Evolutionary conservation across 495 filamentous ascomycete species (phyloP).

Genomic region (Talaromyces nanjingensis): DNA sequence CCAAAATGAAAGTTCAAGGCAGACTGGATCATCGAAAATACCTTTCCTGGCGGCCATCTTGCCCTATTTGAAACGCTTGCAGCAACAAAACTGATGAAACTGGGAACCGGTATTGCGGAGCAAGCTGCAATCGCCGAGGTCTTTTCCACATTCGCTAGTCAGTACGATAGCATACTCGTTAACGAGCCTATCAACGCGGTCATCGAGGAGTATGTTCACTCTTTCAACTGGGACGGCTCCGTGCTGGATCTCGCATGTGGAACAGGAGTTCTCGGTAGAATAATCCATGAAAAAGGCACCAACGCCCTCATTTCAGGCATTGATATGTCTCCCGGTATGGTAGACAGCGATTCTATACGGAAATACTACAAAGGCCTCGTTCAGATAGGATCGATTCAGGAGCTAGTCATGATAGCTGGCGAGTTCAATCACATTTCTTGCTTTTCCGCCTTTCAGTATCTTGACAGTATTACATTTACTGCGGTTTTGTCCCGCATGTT

Average conservation of each 20-base stretch:
- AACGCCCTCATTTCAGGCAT: too few relatives aligned
- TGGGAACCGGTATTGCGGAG: not conserved
- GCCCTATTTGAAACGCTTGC: constrained; percentile 11
- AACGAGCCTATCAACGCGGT: not conserved
- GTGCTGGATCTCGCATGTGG: not conserved
- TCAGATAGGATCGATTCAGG: not conserved
- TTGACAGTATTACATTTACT: not conserved
- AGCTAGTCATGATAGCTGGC: not conserved
- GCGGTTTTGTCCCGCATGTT: constrained; percentile 4
- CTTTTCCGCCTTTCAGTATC: not conserved
- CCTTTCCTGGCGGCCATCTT: constrained; percentile 8
- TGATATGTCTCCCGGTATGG: too few relatives aligned
- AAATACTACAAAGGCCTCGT: not conserved
- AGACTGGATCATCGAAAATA: constrained; percentile 4
- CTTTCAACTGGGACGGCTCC: not conserved
- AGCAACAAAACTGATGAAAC: constrained; percentile 10
- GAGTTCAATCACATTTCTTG: not conserved
- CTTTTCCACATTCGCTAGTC: constrained; percentile 1
- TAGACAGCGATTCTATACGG: not conserved
- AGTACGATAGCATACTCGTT: not conserved
- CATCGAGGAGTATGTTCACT: not conserved
- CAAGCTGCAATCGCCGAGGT: not conserved
- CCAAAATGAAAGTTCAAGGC: not conserved
- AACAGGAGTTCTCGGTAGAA: too few relatives aligned
- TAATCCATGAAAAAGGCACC: too few relatives aligned